phyloP scores from a whole-genome alignment of 2,329 filamentous ascomycete genomes.

The Exophiala spinifera region DNA sequence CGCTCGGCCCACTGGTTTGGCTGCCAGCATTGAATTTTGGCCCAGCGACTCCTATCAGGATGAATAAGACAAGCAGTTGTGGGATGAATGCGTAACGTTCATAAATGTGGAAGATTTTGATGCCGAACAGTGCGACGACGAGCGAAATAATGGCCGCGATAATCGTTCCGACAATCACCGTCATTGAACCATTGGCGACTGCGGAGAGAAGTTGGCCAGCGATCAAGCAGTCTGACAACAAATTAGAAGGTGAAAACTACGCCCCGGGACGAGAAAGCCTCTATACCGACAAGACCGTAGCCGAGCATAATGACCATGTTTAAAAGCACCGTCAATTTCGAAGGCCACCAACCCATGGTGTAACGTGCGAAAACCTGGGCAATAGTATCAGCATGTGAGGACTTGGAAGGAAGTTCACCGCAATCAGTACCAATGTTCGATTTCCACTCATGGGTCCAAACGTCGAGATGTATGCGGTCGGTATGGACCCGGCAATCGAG shows the following conservation, averaged over 20 bases:
- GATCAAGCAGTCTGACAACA: conserved; percentile 33
- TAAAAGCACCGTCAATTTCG: conserved; percentile 39
- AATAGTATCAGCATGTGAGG: neutral
- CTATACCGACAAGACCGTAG: conserved; percentile 39
- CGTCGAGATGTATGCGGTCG: conserved; percentile 42
- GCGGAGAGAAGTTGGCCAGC: conserved; percentile 45
- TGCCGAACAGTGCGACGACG: conserved; percentile 40
- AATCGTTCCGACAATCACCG: conserved; percentile 40
- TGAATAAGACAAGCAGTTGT: conserved; percentile 9
- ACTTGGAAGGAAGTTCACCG: neutral
- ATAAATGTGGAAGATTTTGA: conserved; percentile 43
- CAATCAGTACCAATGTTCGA: conserved; percentile 39
- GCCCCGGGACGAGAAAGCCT: conserved; percentile 20
- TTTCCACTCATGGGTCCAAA: conserved; percentile 43
- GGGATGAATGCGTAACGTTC: conserved; percentile 41
- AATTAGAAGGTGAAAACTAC: too few relatives aligned
- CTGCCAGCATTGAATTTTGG: conserved; percentile 7
- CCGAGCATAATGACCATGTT: conserved; percentile 45
- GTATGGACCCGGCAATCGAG: conserved; percentile 34
- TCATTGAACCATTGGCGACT: conserved; percentile 38
- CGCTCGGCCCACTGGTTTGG: neutral
- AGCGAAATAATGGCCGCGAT: conserved; percentile 37
- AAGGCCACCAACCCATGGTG: conserved; percentile 45
- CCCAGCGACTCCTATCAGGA: conserved; percentile 9
- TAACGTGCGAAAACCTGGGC: conserved; percentile 25